A percentile compares a stretch with the other conserved stretches of the same genome.
These are phyloP conservation scores for Amphichorda felina DNA, from an alignment of 2,329 filamentous ascomycete species.

Conservation along the genomic window DNA sequence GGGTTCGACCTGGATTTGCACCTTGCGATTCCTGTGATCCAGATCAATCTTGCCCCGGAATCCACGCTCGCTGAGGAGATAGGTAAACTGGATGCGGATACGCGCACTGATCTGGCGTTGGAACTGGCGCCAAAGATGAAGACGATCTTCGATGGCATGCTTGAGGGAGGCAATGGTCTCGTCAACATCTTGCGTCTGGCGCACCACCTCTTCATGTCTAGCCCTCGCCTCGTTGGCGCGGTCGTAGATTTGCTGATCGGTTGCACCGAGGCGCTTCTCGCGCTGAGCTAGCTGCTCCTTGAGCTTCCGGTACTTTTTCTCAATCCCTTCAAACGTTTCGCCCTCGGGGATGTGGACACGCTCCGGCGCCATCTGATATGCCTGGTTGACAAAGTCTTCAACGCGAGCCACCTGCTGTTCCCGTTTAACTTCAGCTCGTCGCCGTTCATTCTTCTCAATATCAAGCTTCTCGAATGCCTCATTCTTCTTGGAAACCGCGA, in stretches of 20 bases:
- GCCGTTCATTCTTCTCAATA: slow-evolving; percentile 31
- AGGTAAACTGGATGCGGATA: slow-evolving; percentile 76
- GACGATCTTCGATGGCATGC: slow-evolving; percentile 54
- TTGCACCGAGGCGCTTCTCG: slow-evolving; percentile 46
- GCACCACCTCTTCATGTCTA: slow-evolving; percentile 29
- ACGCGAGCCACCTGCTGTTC: slow-evolving; percentile 36
- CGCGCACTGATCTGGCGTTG: slow-evolving; percentile 76
- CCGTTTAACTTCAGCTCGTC: slow-evolving; percentile 30
- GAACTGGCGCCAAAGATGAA: slow-evolving; percentile 69
- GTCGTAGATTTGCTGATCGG: slow-evolving; percentile 51
- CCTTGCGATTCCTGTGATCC: slow-evolving; percentile 60
- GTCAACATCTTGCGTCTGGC: slow-evolving; percentile 25
- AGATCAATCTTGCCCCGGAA: slow-evolving; percentile 75
- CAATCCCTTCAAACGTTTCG: slow-evolving; percentile 47
- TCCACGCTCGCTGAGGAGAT: slow-evolving; percentile 77
- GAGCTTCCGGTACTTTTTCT: slow-evolving; percentile 42
- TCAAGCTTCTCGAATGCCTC: slow-evolving; percentile 38
- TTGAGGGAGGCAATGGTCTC: slow-evolving; percentile 34
- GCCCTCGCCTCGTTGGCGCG: slow-evolving; percentile 26
- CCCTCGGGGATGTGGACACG: slow-evolving; percentile 52
- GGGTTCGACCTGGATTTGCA: slow-evolving; percentile 68
- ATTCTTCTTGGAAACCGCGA: slow-evolving; percentile 52
- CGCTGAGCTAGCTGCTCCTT: slow-evolving; percentile 45
- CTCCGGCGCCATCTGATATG: slow-evolving; percentile 35
- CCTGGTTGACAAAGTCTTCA: slow-evolving; percentile 40